phyloP scores from a whole-genome alignment of 2,329 filamentous ascomycete genomes.

The Neofusicoccum sp. region DNA sequence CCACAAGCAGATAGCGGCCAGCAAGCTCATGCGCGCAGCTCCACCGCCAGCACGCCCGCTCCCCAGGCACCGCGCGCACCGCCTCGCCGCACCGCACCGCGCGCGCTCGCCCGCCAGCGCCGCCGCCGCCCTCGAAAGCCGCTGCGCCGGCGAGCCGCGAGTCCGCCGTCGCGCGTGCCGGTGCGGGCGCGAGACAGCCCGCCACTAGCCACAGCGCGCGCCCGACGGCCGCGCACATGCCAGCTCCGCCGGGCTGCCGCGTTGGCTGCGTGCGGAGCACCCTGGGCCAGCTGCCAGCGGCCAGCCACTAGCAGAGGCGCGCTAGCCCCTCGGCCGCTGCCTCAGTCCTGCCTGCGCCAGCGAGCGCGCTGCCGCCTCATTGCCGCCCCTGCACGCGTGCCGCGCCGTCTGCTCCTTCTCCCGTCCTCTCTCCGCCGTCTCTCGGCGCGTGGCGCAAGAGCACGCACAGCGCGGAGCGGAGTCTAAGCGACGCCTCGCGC shows the following conservation, averaged over 20 bases:
- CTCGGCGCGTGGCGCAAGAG: conserved; percentile 14
- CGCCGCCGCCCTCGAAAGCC: no score
- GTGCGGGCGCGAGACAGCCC: no score
- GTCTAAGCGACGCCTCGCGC: conserved; percentile 19
- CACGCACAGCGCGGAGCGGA: conserved; percentile 19
- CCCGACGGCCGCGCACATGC: no score
- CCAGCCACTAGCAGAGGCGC: conserved; percentile 3
- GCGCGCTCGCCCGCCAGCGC: background rate
- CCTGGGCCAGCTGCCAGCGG: no score
- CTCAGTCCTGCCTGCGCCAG: background rate
- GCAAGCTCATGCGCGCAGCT: conserved; percentile 6
- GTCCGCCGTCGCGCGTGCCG: no score
- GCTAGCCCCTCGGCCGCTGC: background rate
- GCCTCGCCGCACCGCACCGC: background rate
- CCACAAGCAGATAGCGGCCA: conserved; percentile 6
- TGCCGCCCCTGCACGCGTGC: conserved; percentile 10
- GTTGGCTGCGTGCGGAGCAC: no score
- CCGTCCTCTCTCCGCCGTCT: conserved; percentile 3
- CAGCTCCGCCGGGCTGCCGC: no score
- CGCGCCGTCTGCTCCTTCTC: background rate
- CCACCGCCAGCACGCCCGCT: conserved; percentile 5
- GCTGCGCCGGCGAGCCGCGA: no score
- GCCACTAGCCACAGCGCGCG: no score
- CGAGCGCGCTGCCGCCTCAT: background rate
- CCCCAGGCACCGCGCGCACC: background rate